A percentile compares a stretch with the other conserved stretches of the same genome.
Evolutionary conservation across 306 rosid species (phyloP).

Genomic region (Luffa aegyptiaca): DNA sequence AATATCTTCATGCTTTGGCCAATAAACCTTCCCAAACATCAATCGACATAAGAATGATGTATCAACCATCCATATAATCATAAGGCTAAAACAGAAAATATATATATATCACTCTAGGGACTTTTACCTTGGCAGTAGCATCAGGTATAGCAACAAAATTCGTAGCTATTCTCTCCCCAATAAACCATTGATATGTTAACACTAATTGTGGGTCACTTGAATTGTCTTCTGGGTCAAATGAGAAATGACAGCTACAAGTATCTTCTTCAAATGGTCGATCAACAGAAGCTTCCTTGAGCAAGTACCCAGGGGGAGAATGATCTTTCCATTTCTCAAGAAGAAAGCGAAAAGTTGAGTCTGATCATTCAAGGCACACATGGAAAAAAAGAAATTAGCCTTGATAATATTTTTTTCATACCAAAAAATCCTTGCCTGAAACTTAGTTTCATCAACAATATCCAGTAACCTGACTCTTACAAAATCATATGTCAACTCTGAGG

Average conservation of each 20-base stretch:
- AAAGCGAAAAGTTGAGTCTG: constrained; percentile 76
- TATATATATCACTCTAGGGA: not conserved
- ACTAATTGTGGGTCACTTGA: constrained; percentile 34
- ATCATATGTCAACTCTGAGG: not conserved
- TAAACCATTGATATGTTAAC: constrained; percentile 86
- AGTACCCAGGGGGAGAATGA: constrained; percentile 54
- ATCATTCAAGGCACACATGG: constrained; percentile 11
- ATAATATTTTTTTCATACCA: too few species aligned
- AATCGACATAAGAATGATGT: constrained; percentile 7
- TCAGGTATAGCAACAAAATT: constrained; percentile 55
- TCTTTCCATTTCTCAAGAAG: constrained; percentile 87
- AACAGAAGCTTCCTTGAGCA: constrained; percentile 62
- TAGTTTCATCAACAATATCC: not conserved
- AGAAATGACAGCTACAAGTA: constrained; percentile 74
- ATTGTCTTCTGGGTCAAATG: constrained; percentile 46
- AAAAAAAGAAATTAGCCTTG: not conserved
- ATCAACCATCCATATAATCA: not conserved
- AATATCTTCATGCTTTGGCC: constrained; percentile 83
- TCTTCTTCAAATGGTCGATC: constrained; percentile 90
- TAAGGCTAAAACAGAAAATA: not conserved
- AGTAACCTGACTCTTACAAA: not conserved
- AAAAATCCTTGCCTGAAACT: not conserved
- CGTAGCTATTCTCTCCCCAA: constrained; percentile 59
- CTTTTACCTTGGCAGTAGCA: constrained; percentile 66
- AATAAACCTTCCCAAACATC: constrained; percentile 49